These are phyloP conservation scores for Penicillium sp. DNA, from an alignment of 2,329 filamentous ascomycete species.

Conservation along the genomic window DNA sequence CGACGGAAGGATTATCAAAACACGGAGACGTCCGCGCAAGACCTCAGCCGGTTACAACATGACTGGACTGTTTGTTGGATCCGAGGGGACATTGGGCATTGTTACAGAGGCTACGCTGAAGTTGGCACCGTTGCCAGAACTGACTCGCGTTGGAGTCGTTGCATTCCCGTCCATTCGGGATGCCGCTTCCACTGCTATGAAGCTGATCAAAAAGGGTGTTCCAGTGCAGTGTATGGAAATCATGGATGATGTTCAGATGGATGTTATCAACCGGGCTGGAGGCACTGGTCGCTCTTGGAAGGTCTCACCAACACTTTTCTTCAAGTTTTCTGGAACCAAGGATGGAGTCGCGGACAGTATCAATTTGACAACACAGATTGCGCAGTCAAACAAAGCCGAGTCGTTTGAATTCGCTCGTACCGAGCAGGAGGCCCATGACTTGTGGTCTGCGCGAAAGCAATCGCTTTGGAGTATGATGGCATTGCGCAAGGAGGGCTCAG, in stretches of 20 bases:
- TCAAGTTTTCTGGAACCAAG: constrained; percentile 72
- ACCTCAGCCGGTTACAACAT: constrained; percentile 73
- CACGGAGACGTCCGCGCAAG: constrained; percentile 66
- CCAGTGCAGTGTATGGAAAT: constrained; percentile 68
- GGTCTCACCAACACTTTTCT: constrained; percentile 45
- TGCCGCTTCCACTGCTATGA: constrained; percentile 65
- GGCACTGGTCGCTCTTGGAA: constrained; percentile 55
- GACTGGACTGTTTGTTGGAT: constrained; percentile 68
- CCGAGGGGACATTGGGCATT: constrained; percentile 71
- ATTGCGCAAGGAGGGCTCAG: constrained; percentile 55
- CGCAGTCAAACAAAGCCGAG: constrained; percentile 59
- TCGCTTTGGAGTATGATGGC: constrained; percentile 64
- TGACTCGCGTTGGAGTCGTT: constrained; percentile 66
- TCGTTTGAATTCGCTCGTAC: constrained; percentile 59
- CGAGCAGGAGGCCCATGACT: constrained; percentile 55
- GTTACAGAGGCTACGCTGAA: constrained; percentile 72
- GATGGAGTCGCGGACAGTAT: constrained; percentile 79
- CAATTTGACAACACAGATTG: constrained; percentile 66
- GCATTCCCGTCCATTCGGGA: constrained; percentile 61
- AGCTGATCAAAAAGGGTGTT: constrained; percentile 65
- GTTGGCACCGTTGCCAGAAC: constrained; percentile 63
- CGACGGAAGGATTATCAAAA: constrained; percentile 65
- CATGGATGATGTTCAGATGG: constrained; percentile 65
- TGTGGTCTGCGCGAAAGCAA: constrained; percentile 65
- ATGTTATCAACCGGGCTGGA: constrained; percentile 67